These are phyloP conservation scores for Albatrellus sp. DNA, from an alignment of 1,284 basidiomycete genomes.

Conservation along the genomic window DNA sequence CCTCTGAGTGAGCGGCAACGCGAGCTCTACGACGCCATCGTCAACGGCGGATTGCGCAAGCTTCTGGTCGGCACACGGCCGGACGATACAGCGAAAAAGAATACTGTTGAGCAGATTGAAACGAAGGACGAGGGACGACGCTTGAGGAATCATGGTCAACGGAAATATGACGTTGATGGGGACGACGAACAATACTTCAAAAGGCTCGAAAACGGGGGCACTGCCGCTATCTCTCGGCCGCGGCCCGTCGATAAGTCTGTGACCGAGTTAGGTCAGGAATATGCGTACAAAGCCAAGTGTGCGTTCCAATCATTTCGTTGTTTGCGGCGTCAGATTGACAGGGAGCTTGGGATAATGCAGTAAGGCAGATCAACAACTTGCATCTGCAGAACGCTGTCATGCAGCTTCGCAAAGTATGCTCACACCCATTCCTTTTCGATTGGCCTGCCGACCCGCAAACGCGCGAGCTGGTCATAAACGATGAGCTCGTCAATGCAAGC, in stretches of 20 bases:
- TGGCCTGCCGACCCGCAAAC: conserved; percentile 70
- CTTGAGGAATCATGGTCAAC: conserved; percentile 16
- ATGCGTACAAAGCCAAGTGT: conserved; percentile 51
- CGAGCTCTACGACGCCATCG: conserved; percentile 73
- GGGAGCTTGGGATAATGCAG: conserved; percentile 23
- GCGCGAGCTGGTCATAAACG: conserved; percentile 47
- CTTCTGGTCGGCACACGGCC: conserved; percentile 29
- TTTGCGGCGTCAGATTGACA: not conserved
- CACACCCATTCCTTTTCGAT: conserved; percentile 88
- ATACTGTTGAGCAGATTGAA: conserved; percentile 20
- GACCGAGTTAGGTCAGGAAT: conserved; percentile 36
- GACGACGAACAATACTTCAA: conserved; percentile 63
- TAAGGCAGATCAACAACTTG: conserved; percentile 82
- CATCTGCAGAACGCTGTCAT: conserved; percentile 88
- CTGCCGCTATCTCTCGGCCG: conserved; percentile 14
- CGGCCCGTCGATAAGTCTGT: conserved; percentile 24
- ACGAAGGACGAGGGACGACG: conserved; percentile 18
- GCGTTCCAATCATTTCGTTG: conserved; percentile 18
- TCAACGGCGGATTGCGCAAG: conserved; percentile 53
- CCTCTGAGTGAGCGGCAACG: conserved; percentile 77
- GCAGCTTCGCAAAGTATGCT: conserved; percentile 91
- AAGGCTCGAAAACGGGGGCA: conserved; percentile 37
- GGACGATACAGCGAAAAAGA: conserved; percentile 14
- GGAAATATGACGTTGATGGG: conserved; percentile 41
- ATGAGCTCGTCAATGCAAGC: conserved; percentile 73